Evolutionary conservation across 202 grass and related monocot genomes (phyloP).

Genomic region (Setaria italica): DNA sequence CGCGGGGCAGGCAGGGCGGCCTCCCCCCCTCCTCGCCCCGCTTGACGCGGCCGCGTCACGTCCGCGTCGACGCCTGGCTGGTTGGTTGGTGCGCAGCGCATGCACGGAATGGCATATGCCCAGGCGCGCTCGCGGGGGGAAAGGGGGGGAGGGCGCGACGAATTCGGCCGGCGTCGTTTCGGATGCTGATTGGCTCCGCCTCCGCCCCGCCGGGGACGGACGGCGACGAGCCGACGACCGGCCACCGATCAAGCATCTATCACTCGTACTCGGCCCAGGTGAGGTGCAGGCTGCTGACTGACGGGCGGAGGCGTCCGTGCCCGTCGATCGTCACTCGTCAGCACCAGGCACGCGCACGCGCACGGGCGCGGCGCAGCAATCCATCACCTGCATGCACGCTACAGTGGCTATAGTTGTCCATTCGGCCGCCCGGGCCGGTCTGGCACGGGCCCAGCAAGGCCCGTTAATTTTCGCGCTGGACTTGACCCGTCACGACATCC

Average conservation of each 20-base stretch:
- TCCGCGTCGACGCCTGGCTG: constrained; percentile 20
- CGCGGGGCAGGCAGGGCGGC: constrained; percentile 26
- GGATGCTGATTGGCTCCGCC: constrained; percentile 18
- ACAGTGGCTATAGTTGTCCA: neutral
- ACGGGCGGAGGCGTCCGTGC: neutral
- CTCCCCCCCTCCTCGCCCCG: too few species aligned
- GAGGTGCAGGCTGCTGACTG: neutral
- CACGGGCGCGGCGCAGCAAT: constrained; percentile 2
- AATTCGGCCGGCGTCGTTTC: constrained; percentile 13
- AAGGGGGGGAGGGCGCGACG: too few species aligned
- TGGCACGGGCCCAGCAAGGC: too few species aligned
- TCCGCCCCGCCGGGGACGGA: neutral
- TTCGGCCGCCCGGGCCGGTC: too few species aligned
- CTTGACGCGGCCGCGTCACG: constrained; percentile 20
- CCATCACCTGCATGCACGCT: constrained; percentile 4
- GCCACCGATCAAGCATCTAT: neutral
- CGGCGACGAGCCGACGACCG: neutral
- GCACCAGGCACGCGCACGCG: neutral
- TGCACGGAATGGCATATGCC: neutral
- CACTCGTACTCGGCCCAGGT: too few species aligned
- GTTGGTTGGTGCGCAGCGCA: neutral
- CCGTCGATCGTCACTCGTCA: neutral
- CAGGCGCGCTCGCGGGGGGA: too few species aligned
- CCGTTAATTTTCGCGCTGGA: too few species aligned
- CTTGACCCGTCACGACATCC: too few species aligned